Evolutionary conservation across 768 basidiomycete genomes (phyloP).

Genomic region (Gymnopilus dilepis): DNA sequence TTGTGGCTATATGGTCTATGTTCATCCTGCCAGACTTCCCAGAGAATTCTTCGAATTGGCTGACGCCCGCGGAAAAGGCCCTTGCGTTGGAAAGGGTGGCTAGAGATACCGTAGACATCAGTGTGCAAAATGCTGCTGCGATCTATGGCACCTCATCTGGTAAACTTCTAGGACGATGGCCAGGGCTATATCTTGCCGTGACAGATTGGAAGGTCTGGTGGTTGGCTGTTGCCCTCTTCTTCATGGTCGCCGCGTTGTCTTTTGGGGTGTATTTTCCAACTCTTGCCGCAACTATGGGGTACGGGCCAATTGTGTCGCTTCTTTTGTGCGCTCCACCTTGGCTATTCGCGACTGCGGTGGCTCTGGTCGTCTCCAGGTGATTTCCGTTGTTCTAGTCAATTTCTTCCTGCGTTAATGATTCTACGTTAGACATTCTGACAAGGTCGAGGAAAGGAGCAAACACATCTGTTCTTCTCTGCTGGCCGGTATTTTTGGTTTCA

Average conservation of each 20-base stretch:
- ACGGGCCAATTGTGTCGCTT: constrained; percentile 65
- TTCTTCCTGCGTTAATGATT: constrained; percentile 1
- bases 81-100: constrained; percentile 69
- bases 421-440: constrained; percentile 59
- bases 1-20: constrained; percentile 58
- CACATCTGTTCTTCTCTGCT: constrained; percentile 64
- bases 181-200: constrained; percentile 67
- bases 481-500: constrained; percentile 74
- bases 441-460: constrained; percentile 72
- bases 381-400: constrained; percentile 18
- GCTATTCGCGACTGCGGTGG: constrained; percentile 63
- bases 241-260: constrained; percentile 65
- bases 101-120: constrained; percentile 72
- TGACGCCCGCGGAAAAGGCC: constrained; percentile 61
- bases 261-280: constrained; percentile 88
- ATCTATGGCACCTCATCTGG: constrained; percentile 52
- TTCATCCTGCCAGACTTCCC: constrained; percentile 86
- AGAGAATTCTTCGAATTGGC: constrained; percentile 61
- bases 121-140: constrained; percentile 31
- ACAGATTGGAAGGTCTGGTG: constrained; percentile 88
- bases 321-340: constrained; percentile 87
- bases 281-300: constrained; percentile 74
- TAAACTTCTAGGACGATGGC: constrained; percentile 29
- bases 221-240: constrained; percentile 67
- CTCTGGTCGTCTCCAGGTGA: constrained; percentile 56